Evolutionary conservation across 768 basidiomycete species (phyloP), one percentile per base, ranked within the genome.

Genomic region (Tricholoma matsutake): DNA sequence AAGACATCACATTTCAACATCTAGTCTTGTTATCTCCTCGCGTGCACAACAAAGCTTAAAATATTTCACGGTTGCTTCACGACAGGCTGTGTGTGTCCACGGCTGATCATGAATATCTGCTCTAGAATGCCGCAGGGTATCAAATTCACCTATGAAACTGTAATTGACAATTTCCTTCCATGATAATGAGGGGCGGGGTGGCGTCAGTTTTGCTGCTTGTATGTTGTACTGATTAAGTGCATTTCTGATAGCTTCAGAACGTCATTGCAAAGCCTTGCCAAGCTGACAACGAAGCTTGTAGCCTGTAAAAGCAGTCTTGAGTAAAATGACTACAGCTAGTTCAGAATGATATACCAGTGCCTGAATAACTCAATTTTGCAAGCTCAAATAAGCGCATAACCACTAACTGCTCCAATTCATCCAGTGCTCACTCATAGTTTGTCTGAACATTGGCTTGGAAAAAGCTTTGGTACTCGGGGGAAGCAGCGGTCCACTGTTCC

Each of bases 121-220:
- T 13, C 47, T 53, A 13, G 59, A 49, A 52, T 64, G 43, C 6
- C 10, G 18, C 11, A 64, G 63, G 14, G 61, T 28, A 47, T 64
- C 57, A 54, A 64, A 64, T 49, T 63, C 62, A 45, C 60, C 58
- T 7, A 63, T 37, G 34, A 63, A 63, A n/a, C 45, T 53, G 39
- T 63, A 63, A 57, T 63, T 61, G 3, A 71, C 63, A 3, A 73
- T 66, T 11, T n/a, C n/a, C n/a, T n/a, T n/a, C n/a, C n/a, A n/a
- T n/a, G n/a, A n/a, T n/a, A n/a, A n/a, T n/a, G n/a, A 58, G 56
- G 14, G 61, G 54, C 16, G 35, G 47, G 7, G 63, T 56, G n/a
- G 59, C 4, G 9, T 31, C 18, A 64, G 56, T 18, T 57, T 45
- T 25, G 51, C 53, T 8, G 47, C 62, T 20, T 35, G 47, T 2